Percentiles rank a stretch among this genome's conserved stretches.
Conservation (phyloP, 768 basidiomycete genomes). For the Floccularia luteovirens region DNA sequence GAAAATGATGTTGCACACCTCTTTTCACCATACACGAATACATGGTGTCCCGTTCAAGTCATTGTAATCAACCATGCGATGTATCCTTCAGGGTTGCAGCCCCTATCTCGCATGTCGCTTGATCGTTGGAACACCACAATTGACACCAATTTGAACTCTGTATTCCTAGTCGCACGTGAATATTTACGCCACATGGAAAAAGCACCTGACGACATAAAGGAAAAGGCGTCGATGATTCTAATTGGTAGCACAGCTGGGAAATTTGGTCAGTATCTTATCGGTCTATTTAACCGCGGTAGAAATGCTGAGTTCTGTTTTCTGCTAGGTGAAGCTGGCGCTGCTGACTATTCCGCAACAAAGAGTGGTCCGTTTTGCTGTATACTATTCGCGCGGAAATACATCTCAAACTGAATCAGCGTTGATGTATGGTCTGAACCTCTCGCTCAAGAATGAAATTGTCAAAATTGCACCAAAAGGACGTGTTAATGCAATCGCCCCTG, state of each 20-base stretch:
- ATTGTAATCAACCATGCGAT: slow-evolving; percentile 58
- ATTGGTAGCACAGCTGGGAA: slow-evolving; percentile 71
- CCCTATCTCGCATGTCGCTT: slow-evolving; percentile 50
- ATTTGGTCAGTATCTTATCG: slow-evolving; percentile 32
- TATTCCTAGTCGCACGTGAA: slow-evolving; percentile 61
- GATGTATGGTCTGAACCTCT: slow-evolving; percentile 65
- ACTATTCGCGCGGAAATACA: neutral
- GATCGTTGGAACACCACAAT: slow-evolving; percentile 59
- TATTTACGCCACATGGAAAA: slow-evolving; percentile 42
- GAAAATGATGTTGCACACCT: slow-evolving; percentile 46
- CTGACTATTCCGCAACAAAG: slow-evolving; percentile 61
- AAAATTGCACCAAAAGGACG: slow-evolving; percentile 62
- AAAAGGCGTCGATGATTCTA: slow-evolving; percentile 52
- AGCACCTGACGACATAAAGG: slow-evolving; percentile 31
- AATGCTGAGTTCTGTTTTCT: neutral
- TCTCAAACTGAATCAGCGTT: slow-evolving; percentile 30
- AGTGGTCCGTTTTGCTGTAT: slow-evolving; percentile 38
- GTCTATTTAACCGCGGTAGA: neutral
- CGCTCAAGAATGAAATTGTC: slow-evolving; percentile 78
- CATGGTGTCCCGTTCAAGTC: slow-evolving; percentile 49
- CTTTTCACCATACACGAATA: slow-evolving; percentile 32
- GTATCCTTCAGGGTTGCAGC: slow-evolving; percentile 34
- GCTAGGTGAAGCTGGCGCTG: slow-evolving; percentile 49
- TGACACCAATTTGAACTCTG: slow-evolving; percentile 54
- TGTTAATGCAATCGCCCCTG: slow-evolving; percentile 67